A percentile compares a stretch with the other conserved stretches of the same genome.
Conservation (phyloP, 441 rosid species). For the Mallotus japonicus region DNA sequence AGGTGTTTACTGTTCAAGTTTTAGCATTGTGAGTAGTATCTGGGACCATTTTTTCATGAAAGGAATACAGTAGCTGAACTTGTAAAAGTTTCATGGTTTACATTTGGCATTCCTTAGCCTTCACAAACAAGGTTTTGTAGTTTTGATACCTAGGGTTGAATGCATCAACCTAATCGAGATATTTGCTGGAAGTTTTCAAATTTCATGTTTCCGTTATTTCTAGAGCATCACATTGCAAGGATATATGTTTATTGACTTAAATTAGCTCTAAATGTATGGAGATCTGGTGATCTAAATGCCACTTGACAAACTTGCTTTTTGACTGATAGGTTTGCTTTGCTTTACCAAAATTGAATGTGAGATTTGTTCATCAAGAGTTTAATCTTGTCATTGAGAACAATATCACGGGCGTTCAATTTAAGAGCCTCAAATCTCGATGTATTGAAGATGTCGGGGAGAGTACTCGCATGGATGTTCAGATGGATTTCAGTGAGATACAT, state of each 20-base stretch:
- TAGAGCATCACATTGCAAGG: not conserved
- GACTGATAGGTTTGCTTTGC: constrained; percentile 64
- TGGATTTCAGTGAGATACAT: constrained; percentile 96
- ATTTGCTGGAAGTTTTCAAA: not conserved
- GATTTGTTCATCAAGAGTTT: constrained; percentile 69
- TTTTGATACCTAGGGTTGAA: not conserved
- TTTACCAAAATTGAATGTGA: constrained; percentile 82
- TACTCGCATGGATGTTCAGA: constrained; percentile 79
- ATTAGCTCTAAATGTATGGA: not conserved
- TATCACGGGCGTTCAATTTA: constrained; percentile 82
- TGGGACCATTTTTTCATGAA: not conserved
- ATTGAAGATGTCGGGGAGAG: constrained; percentile 92
- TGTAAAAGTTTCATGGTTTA: not conserved
- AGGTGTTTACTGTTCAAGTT: not conserved
- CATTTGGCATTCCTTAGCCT: constrained; percentile 5
- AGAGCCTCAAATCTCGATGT: constrained; percentile 64
- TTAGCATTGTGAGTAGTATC: not conserved
- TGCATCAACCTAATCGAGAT: not conserved
- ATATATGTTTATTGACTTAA: not conserved
- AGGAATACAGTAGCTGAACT: not conserved
- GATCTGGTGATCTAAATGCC: not conserved
- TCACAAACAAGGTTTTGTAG: not conserved
- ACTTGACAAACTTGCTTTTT: constrained; percentile 21
- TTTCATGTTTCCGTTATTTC: not conserved
- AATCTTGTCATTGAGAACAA: constrained; percentile 67